Evolutionary conservation across 2,329 filamentous ascomycete species (phyloP).

Genomic region (Colletotrichum echinochloae): DNA sequence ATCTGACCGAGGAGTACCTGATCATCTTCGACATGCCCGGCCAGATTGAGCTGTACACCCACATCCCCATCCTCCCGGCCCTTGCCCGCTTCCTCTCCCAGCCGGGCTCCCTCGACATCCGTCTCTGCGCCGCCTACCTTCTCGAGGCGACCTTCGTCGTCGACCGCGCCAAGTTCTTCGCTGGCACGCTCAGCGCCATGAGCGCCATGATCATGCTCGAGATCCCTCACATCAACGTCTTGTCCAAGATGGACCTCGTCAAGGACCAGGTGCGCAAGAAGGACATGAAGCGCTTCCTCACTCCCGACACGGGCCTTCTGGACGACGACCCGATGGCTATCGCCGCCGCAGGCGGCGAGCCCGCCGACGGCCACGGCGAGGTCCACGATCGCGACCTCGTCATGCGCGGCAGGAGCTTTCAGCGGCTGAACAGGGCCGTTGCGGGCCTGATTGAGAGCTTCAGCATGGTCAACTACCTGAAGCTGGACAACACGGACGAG

Average conservation of each 20-base stretch:
- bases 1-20: constrained; percentile 91
- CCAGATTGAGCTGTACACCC: constrained; percentile 98
- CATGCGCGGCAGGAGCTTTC: constrained; percentile 86
- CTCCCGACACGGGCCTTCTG: constrained; percentile 84
- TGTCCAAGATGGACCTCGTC: constrained; percentile 98
- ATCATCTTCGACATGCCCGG: constrained; percentile 99
- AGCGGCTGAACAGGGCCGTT: constrained; percentile 86
- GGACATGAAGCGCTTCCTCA: constrained; percentile 90
- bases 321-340: constrained; percentile 75
- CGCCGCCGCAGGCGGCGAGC: constrained; percentile 47
- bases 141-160: constrained; percentile 96
- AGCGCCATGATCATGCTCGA: constrained; percentile 99
- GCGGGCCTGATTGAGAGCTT: constrained; percentile 95
- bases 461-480: constrained; percentile 96
- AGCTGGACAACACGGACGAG: constrained; percentile 89
- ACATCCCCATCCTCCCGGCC: constrained; percentile 90
- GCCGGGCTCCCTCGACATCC: constrained; percentile 85
- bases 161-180: constrained; percentile 97
- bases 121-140: constrained; percentile 92
- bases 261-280: constrained; percentile 89
- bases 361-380: constrained; percentile 67
- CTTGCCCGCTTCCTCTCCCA: constrained; percentile 85
- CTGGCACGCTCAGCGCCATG: constrained; percentile 95
- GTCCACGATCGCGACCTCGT: constrained; percentile 75
- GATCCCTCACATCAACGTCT: constrained; percentile 93